Base-by-base conservation (phyloP, 805 yeast genomes). In the Metschnikowia hibisci region DNA sequence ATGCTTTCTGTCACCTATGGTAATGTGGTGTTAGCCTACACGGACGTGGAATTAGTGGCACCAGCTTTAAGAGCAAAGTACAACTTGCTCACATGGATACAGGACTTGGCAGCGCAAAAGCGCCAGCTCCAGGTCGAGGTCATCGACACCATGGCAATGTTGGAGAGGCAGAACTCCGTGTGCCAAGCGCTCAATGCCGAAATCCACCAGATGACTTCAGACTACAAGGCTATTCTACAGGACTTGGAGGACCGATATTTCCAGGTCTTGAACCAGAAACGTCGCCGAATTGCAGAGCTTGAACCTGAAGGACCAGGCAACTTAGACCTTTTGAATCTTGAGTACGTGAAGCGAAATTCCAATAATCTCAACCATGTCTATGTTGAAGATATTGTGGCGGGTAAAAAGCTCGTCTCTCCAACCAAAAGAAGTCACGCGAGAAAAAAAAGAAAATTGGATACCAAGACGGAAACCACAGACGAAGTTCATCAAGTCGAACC, bases 241-340 rank as follows among this genome's bases (percentile, higher is more conserved):
- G 56, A 53, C 39, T 14, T 51, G 23, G 55, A 53, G 34, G 49
- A 50, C 44, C 48, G 56, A 31, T 53, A 45, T 28, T 53, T 44
- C 43, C 56, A 51, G 39, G 51, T 46, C 4, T 34, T 53, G 42
- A 38, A 45, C 20, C 44, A 47, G 36, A 53, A 53, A 29, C 34
- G 41, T 33, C 39, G 41, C 15, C 40, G 29, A 29, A 53, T 53
- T 14, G 42, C 47, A 3, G 44, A 51, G 38, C 45, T 53, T 3
- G 48, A 49, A 34, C 54, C 52, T 8, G 39, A 35, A 1, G 33
- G 26, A 4, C 31, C 41, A 6, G 41, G 40, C 11, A 32, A 29
- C 10, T 41, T 53, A 26, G 48, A 40, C 20, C 20, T 20, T 15
- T 41, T 49, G 37, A 53, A 53, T 31, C 37, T 34, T 14, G 43